Evolutionary conservation across 2,329 filamentous ascomycete genomes (phyloP).

Genomic region (Fusarium avenaceum): DNA sequence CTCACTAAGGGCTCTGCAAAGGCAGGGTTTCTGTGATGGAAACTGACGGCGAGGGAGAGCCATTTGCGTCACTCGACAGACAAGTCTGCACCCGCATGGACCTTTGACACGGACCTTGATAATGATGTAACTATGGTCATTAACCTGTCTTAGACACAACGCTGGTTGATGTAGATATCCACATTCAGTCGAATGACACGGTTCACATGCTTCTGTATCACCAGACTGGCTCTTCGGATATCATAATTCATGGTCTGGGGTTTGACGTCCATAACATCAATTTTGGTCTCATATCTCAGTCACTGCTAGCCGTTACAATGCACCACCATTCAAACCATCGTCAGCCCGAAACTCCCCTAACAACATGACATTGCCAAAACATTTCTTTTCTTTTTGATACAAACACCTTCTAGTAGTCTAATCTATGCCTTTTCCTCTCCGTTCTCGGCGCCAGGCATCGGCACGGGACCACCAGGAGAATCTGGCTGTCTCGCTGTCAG

Average conservation of each 20-base stretch:
- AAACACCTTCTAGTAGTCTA: conserved; percentile 20
- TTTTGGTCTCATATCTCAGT: conserved; percentile 10
- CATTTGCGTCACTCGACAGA: conserved; percentile 42
- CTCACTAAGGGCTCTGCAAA: background rate
- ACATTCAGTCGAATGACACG: conserved; percentile 21
- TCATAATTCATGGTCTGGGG: conserved; percentile 3
- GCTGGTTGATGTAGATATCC: conserved; percentile 21
- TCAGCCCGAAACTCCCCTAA: conserved; percentile 33
- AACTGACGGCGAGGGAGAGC: conserved; percentile 34
- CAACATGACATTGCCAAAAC: conserved; percentile 23
- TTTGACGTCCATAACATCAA: conserved; percentile 14
- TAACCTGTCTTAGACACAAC: conserved; percentile 23
- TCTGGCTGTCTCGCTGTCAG: conserved; percentile 79
- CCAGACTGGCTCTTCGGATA: background rate
- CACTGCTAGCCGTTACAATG: conserved; percentile 13
- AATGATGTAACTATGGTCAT: conserved; percentile 31
- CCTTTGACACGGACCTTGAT: conserved; percentile 13
- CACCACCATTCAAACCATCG: conserved; percentile 18
- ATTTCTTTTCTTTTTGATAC: conserved; percentile 6
- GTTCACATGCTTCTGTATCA: conserved; percentile 19
- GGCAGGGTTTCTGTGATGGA: conserved; percentile 15
- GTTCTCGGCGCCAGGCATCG: conserved; percentile 62
- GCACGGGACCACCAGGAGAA: conserved; percentile 80
- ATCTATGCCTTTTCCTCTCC: conserved; percentile 31
- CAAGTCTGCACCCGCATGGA: conserved; percentile 24